A percentile compares a stretch with the other conserved stretches of the same genome.
phyloP scores from a whole-genome alignment of 768 basidiomycete species.

The Suillus bovinus region DNA sequence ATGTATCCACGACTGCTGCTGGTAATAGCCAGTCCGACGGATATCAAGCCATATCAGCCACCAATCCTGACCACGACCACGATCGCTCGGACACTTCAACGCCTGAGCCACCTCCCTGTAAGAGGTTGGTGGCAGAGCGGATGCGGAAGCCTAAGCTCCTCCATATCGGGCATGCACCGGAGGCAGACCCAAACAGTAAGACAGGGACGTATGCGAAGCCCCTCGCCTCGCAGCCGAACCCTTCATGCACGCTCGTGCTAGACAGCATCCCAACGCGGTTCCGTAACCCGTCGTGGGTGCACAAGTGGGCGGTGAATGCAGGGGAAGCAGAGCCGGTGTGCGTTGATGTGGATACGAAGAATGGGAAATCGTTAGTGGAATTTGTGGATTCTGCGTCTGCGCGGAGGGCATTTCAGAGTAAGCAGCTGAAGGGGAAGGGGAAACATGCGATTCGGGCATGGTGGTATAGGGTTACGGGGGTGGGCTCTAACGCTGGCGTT shows the following conservation, averaged over 20 bases:
- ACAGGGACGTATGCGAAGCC: conserved; percentile 45
- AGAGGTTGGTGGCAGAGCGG: background rate
- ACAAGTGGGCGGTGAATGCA: conserved; percentile 43
- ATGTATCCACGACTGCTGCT: background rate
- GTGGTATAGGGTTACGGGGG: conserved; percentile 17
- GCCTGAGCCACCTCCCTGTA: background rate
- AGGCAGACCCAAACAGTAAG: conserved; percentile 45
- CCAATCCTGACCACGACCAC: background rate
- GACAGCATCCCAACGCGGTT: conserved; percentile 54
- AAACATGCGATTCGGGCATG: conserved; percentile 16
- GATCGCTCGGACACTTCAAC: background rate
- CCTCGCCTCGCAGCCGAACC: conserved; percentile 37
- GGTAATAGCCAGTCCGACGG: background rate
- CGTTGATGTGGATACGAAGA: conserved; percentile 41
- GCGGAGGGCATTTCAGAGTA: conserved; percentile 42
- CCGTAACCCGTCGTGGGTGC: conserved; percentile 43
- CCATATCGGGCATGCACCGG: conserved; percentile 47
- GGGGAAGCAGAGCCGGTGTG: conserved; percentile 40
- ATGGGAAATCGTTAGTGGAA: conserved; percentile 51
- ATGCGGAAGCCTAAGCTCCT: conserved; percentile 9
- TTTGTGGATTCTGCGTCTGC: conserved; percentile 48
- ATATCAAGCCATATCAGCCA: background rate
- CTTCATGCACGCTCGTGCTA: conserved; percentile 54
- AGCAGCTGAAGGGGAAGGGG: conserved; percentile 42
- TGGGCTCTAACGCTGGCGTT: conserved; percentile 5